Evolutionary conservation across 768 basidiomycete species (phyloP), one percentile per base, ranked within the genome.

Genomic region (Boletus subparvulus): DNA sequence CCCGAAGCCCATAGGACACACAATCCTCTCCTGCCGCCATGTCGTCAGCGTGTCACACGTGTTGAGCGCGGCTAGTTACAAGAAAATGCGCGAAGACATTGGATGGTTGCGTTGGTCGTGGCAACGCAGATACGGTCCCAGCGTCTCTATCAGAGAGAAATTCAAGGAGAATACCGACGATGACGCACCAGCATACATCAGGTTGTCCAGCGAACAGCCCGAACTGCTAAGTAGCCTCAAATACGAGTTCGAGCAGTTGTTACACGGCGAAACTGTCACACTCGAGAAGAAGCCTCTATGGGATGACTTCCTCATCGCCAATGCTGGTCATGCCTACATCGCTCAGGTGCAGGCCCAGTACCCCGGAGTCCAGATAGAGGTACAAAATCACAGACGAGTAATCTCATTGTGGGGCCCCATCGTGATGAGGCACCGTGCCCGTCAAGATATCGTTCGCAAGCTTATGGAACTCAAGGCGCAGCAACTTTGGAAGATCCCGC

Each of bases 291-390:
- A 80, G 40, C 71, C 77, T 2, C 72, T 81, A 9, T 92, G 89
- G 89, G 85, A 91, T 56, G 73, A 76, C 4, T 90, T 82, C 69
- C 86, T 92, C 57, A 64, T 65, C 21, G 59, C 74, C 5, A 55
- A 61, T 0, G 69, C 69, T 7, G 87, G 87, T 0, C 40, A 46
- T 0, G 21, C 14, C 0, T 90, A 80, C 65, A 50, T 92, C 46
- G 61, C 72, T 1, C 66, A 74, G 1, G 52, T 90, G 12, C 75
- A 82, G 52, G 57, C 54, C 2, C 55, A 60, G 11, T 64, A 78
- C 45, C 68, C 73, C 0, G 75, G 70, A 1, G 70, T 88, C 21
- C 64, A 69, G 30, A 78, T 90, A 43, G 71, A 75, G 48, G 65
- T 73, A 6, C 78, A 84, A 54, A 21, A 26, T 1, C 50, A 60